Evolutionary conservation across 768 basidiomycete genomes (phyloP), one percentile per base, ranked within the genome.

Genomic region (Neoboletus subvelutipes): DNA sequence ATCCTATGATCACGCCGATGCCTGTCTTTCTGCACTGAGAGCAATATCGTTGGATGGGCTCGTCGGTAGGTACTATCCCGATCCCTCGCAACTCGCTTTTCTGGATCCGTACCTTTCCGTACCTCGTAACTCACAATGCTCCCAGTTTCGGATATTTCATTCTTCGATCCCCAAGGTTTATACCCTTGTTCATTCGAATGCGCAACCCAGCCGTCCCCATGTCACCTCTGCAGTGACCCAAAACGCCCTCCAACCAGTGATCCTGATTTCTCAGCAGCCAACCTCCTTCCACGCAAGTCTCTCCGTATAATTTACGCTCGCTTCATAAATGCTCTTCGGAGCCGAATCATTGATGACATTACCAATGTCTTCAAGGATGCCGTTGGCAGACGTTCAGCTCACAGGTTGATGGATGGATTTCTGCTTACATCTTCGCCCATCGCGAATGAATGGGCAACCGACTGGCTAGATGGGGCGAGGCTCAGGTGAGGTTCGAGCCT

Each of bases 271-370:
- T 76, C 68, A 22, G 74, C 59, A 71, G 59, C 63, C 61, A 54
- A 62, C 73, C 65, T 77, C 66, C 71, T 85, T 68, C 82, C 83
- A 49, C 74, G 79, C 48, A 72, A 75, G 58, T 69, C 73, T 48
- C 72, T 85, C 11, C 81, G 75, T 26, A 51, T 60, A 28, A 67
- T 75, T 11, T 73, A 77, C 51, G 52, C 66, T n/a, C 66, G 69
- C 60, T 88, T 91, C 63, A 73, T 88, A 59, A 78, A 81, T 36
- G 88, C 88, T 8, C 71, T 88, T n/a, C 84, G 87, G 37, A 77
- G 68, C 39, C 64, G 76, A 37, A 67, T 81, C 28, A 76, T 74
- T 36, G 78, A 84, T 53, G 81, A 85, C 65, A 73, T 90, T 42
- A 75, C 80, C 8, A 72, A 74, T 50, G 69, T 73, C 9, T 75